Base-by-base conservation (phyloP, 2,329 filamentous ascomycete species). In the Colletotrichum theobromicola region DNA sequence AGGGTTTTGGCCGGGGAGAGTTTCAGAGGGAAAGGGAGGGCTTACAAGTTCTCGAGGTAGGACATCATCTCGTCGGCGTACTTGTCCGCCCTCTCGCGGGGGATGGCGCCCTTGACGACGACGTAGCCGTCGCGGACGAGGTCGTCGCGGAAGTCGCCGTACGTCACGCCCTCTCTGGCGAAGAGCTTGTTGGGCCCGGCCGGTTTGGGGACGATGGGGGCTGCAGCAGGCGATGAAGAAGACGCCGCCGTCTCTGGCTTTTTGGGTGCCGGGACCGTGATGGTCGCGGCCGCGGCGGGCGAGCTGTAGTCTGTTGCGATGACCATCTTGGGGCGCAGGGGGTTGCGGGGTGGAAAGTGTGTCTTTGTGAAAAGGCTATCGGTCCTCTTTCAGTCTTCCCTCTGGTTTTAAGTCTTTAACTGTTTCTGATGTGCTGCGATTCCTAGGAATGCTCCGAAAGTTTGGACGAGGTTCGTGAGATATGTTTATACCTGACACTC, bases 61-160 rank as follows among this genome's bases (percentile, higher is more conserved):
- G 58, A 64, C 67, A 57, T 55, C 67, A 70, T 70, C 12, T 64
- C 67, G 15, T 70, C 32, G 42, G 37, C 58, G 24, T 70, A 70
- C 30, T 64, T 53, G 18, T 55, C 67, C 9, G 58, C 58, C 21
- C 58, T 24, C 7, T 70, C 67, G 42, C 37, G 42, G 12, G 67
- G 58, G 37, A 70, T 37, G 3, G 58, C 67, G 67, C 58, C 67
- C 15, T 65, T 70, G 58, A 70, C 67, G 21, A 70, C 67, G 3
- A 53, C 58, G 18, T 64, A 70, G 42, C 58, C 58, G 9, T 62
- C 58, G 10, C 67, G 60, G 12, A 70, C 21, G 42, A 70, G 58
- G 42, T 65, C 58, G 32, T 70, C 42, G 42, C 67, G 58, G 24
- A 70, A 64, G 30, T 70, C 67, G 12, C 58, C 67, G n/a, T 64